Base-by-base conservation (phyloP, 2,329 filamentous ascomycete species). In the Anisogramma anomala region DNA sequence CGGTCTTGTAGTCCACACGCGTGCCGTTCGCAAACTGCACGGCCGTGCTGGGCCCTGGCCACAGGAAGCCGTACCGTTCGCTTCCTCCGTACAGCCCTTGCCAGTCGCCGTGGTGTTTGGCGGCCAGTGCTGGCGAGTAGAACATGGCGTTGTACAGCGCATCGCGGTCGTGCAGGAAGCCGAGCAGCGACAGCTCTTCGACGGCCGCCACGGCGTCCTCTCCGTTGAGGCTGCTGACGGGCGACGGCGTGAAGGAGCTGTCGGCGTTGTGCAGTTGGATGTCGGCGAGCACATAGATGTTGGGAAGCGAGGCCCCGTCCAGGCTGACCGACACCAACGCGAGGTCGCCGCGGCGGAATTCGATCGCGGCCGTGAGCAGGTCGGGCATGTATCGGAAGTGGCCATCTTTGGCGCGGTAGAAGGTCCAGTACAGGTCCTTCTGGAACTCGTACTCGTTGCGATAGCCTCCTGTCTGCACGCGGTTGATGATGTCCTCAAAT, bases 71-170 rank as follows among this genome's bases (percentile, higher is more conserved):
- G 18, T 44, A 43, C 37, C 62, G 58, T 13, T 61, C 61, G 31
- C 57, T 58, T 2, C 49, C 52, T 30, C 56, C 52, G 49, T 64
- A 65, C 40, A 61, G 63, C 3, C 63, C 63, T 4, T 43, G 51
- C 18, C 53, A 48, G 46, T 42, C 40, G 15, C 40, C 40, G 19
- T 33, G 37, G n/a, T 42, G 37, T 2, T 28, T 7, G 14, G 40
- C 40, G 10, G 32, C 33, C 3, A 42, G 26, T 3, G 40, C 56
- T 39, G 52, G 56, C 34, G 53, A 55, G 41, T 55, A 64, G 46
- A 66, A 65, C 52, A 64, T 57, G 4, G 57, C 58, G 46, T 66
- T 66, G 39, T 63, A 65, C 4, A 57, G 59, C 6, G 63, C 58
- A 47, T 65, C 61, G 17, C 52, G 53, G 37, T 65, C 63, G 47